Conservation (phyloP, 352 stramenopile species). For the Pythium rishiriense region DNA sequence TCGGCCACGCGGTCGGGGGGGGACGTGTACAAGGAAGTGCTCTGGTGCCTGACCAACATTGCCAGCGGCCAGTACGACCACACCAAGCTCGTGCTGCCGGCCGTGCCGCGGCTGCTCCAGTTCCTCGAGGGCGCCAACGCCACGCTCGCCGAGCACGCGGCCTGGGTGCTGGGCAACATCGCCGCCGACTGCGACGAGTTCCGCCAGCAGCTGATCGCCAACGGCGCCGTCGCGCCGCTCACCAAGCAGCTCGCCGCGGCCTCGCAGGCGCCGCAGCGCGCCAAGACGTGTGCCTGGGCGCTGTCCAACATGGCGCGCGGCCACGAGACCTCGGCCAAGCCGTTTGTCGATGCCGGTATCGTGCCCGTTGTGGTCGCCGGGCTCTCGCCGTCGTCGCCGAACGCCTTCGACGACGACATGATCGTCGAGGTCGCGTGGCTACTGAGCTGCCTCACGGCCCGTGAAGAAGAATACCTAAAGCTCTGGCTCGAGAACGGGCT, state of each 20-base stretch:
- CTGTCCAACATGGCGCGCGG: constrained; percentile 84
- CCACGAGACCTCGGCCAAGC: constrained; percentile 65
- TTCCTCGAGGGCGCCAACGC: constrained; percentile 63
- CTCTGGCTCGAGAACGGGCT: constrained; percentile 62
- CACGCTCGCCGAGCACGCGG: constrained; percentile 70
- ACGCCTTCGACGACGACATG: constrained; percentile 47
- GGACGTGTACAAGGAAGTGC: constrained; percentile 76
- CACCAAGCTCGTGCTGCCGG: constrained; percentile 78
- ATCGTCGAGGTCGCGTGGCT: constrained; percentile 85
- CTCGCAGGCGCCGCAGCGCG: constrained; percentile 32
- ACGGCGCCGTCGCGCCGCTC: constrained; percentile 54
- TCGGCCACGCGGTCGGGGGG: constrained; percentile 59
- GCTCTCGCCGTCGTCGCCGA: constrained; percentile 24
- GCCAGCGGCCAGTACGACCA: constrained; percentile 82
- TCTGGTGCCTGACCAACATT: constrained; percentile 87
- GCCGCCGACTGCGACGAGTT: constrained; percentile 84
- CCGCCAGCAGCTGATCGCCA: constrained; percentile 73
- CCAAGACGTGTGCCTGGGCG: constrained; percentile 70
- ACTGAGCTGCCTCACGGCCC: constrained; percentile 84
- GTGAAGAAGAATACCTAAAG: constrained; percentile 70
- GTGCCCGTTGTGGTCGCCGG: constrained; percentile 46
- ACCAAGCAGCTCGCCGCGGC: constrained; percentile 40
- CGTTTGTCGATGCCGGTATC: constrained; percentile 77
- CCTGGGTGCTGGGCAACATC: constrained; percentile 86
- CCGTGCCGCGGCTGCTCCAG: constrained; percentile 67